A percentile compares a stretch with the other conserved stretches of the same genome.
These are phyloP conservation scores for Coemansia sp. DNA, from an alignment of 192 early-diverging fungal species.

Conservation along the genomic window DNA sequence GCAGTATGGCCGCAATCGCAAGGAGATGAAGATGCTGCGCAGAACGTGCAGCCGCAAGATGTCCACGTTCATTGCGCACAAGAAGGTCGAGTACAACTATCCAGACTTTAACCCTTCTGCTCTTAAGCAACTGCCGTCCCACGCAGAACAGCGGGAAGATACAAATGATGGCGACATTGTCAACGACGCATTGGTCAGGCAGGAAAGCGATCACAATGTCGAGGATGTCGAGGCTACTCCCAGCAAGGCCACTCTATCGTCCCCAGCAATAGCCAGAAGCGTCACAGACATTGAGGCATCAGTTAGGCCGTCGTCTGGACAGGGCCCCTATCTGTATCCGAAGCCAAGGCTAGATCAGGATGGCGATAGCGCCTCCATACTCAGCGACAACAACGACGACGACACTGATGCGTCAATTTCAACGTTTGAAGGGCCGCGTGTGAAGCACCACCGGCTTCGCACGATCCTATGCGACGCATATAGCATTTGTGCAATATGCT, in stretches of 20 bases:
- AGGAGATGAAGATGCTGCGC: constrained; percentile 55
- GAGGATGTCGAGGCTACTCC: neutral
- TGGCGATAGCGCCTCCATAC: neutral
- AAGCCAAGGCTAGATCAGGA: neutral
- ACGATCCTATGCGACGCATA: constrained; percentile 43
- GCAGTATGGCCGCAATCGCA: constrained; percentile 46
- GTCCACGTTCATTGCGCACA: constrained; percentile 47
- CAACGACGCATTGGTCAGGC: neutral
- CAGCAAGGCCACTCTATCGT: neutral
- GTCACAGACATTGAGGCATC: neutral
- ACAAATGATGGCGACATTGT: neutral
- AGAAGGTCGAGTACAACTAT: constrained; percentile 18
- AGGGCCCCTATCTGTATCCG: neutral
- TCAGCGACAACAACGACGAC: constrained; percentile 20
- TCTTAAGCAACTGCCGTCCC: constrained; percentile 21
- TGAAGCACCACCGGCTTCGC: constrained; percentile 51
- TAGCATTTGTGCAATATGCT: constrained; percentile 40
- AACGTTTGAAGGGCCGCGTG: constrained; percentile 49
- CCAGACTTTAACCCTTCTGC: constrained; percentile 36
- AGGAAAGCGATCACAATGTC: neutral
- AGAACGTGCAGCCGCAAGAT: constrained; percentile 55
- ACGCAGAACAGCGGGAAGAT: neutral
- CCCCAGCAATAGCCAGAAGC: neutral
- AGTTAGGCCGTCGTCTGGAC: neutral
- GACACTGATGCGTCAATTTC: constrained; percentile 51